Base-by-base conservation (phyloP, 1,139 yeast genomes). In the Kodamaea alishanica region DNA sequence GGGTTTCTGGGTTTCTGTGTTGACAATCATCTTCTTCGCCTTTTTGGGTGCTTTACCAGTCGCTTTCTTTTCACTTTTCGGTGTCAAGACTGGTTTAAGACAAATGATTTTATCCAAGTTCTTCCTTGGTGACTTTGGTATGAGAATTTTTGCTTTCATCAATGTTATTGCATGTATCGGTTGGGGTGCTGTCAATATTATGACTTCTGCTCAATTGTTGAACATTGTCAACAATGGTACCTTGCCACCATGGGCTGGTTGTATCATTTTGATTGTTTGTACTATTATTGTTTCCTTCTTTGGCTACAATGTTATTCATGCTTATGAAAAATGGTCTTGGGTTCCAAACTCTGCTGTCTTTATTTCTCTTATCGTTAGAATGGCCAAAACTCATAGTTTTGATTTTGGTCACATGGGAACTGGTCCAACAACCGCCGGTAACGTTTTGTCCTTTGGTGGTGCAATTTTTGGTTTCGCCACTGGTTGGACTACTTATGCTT, bases 401-500 rank as follows among this genome's bases (percentile, higher is more conserved):
- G 63, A 69, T 24, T 46, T 43, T 41, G 75, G 74, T 28, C 38
- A 35, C 28, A 55, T 73, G 69, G 63, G 58, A 26, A 70, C 75
- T 38, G 88, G 89, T 48, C 50, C 59, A 26, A 71, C 76, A 32
- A 75, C 81, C 39, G 95, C 95, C 33, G 96, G 90, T 50, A 57
- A 64, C 52, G 92, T 88, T 26, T 71, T 90, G 42, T 81, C 94
- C 29, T 88, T 85, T 53, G 97, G 97, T 58, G 83, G 89, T 58
- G 69, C 95, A 35, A 65, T 86, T 47, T 90, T 76, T 54, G 97
- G 97, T 47, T 90, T 84, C 55, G 95, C 96, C 37, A 79, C 96
- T 41, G 97, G 97, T 47, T 89, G 97, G 97, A 79, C 95, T 42
- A 84, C 96, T 22, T 87, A 84, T 55, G 94, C 96, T 33, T 80